Conservation (phyloP, 371 early-diverging fungal genomes). For the Lichtheimia hyalospora region DNA sequence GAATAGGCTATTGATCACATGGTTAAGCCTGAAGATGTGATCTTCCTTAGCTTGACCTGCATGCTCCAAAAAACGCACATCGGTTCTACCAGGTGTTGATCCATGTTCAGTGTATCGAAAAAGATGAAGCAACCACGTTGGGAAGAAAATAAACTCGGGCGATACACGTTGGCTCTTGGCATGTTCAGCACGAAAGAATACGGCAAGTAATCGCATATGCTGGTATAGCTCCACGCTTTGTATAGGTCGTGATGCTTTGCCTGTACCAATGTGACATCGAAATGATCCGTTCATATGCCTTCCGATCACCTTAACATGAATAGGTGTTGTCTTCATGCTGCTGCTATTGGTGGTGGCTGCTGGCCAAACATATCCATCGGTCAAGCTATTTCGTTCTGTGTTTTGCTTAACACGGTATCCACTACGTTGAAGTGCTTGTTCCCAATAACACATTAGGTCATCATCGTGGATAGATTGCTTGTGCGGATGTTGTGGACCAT, state of each 20-base stretch:
- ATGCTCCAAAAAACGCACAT: slow-evolving; percentile 40
- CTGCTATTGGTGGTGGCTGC: neutral
- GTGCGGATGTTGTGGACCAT: too few species aligned
- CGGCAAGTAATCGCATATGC: slow-evolving; percentile 41
- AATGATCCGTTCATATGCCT: slow-evolving; percentile 43
- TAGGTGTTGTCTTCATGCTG: slow-evolving; percentile 24
- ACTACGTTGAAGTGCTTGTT: slow-evolving; percentile 16
- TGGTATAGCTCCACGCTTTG: slow-evolving; percentile 27
- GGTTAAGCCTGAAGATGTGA: slow-evolving; percentile 43
- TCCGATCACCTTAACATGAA: slow-evolving; percentile 42
- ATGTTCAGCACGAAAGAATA: slow-evolving; percentile 39
- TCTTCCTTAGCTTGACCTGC: slow-evolving; percentile 44
- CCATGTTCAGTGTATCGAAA: slow-evolving; percentile 42
- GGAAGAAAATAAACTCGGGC: slow-evolving; percentile 47
- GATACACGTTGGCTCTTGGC: slow-evolving; percentile 30
- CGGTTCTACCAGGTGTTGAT: slow-evolving; percentile 38
- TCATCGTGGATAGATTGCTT: slow-evolving; percentile 21
- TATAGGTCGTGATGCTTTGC: slow-evolving; percentile 44
- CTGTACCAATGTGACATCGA: slow-evolving; percentile 45
- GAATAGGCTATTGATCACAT: slow-evolving; percentile 45
- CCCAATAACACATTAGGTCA: slow-evolving; percentile 28
- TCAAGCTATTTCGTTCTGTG: slow-evolving; percentile 29
- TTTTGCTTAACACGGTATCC: slow-evolving; percentile 20
- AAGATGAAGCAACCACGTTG: slow-evolving; percentile 44
- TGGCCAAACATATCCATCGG: slow-evolving; percentile 27